These are phyloP conservation scores for Chlamydomonas urium DNA, from an alignment of 139 green algal species.

Conservation along the genomic window DNA sequence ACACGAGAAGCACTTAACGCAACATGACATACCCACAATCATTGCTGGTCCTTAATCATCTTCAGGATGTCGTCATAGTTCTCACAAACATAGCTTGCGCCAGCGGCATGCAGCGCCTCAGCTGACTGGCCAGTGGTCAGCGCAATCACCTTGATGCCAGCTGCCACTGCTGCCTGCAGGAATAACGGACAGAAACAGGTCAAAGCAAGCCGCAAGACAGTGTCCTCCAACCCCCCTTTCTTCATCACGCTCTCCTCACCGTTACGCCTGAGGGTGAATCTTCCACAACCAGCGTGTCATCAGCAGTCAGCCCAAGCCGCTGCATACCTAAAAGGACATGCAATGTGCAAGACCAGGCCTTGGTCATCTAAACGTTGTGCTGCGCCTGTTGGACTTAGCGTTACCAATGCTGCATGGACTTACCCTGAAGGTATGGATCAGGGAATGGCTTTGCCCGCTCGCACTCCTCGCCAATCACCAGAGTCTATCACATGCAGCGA, in stretches of 20 bases:
- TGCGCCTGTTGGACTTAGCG: no score
- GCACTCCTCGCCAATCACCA: conserved; percentile 67
- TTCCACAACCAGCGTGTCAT: conserved; percentile 5
- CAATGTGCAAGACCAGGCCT: no score
- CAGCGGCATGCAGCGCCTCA: conserved; percentile 39
- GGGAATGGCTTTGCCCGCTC: conserved; percentile 64
- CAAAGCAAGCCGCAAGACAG: no score
- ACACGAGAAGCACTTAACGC: no score
- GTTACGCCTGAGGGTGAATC: conserved; percentile 17
- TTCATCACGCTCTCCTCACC: neutral
- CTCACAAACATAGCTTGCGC: conserved; percentile 20
- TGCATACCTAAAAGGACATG: no score
- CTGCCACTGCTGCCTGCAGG: conserved; percentile 50
- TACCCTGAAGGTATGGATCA: conserved; percentile 70
- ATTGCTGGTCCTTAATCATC: neutral
- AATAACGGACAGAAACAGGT: no score
- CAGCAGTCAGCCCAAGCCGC: conserved; percentile 39
- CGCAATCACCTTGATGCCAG: conserved; percentile 48
- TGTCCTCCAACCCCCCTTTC: no score
- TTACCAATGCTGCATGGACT: no score
- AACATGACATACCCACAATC: no score
- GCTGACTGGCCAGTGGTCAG: conserved; percentile 55
- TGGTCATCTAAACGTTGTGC: no score
- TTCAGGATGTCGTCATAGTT: conserved; percentile 5
- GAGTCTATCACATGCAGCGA: conserved; percentile 19